phyloP scores from a whole-genome alignment of 1,284 basidiomycete species.

The Ganoderma meredithae region DNA sequence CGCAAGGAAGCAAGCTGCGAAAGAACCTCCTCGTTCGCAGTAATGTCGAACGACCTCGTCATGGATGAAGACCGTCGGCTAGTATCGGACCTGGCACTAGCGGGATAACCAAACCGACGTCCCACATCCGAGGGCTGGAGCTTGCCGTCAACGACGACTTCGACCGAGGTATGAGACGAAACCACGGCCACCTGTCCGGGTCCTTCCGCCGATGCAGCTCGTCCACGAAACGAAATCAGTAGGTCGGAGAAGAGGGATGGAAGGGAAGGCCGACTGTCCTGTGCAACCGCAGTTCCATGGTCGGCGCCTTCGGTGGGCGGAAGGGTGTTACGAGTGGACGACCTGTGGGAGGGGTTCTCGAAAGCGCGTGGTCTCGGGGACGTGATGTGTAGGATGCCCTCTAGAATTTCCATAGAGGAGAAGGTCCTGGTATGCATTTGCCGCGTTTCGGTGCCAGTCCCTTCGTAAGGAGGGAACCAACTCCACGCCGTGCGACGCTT shows the following conservation, averaged over 20 bases:
- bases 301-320: not conserved
- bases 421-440: not conserved
- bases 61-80: not conserved
- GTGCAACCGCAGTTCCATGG: not conserved
- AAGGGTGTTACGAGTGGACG: not conserved
- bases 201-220: not conserved
- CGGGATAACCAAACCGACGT: not conserved
- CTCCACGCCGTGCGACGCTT: not conserved
- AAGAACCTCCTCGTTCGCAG: not conserved
- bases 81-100: not conserved
- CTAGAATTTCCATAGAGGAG: not conserved
- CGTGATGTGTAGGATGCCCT: not conserved
- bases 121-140: not conserved
- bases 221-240: no score
- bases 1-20: slow-evolving; percentile 1
- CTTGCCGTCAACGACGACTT: not conserved
- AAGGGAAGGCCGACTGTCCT: not conserved
- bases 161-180: not conserved
- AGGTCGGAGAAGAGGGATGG: not conserved
- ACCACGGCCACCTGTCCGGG: no score
- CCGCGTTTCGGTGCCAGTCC: not conserved
- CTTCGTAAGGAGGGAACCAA: not conserved
- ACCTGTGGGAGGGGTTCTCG: not conserved
- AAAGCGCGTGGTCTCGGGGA: not conserved
- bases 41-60: not conserved